Conservation (phyloP, 768 basidiomycete genomes). For the Mycena rebaudengoi region DNA sequence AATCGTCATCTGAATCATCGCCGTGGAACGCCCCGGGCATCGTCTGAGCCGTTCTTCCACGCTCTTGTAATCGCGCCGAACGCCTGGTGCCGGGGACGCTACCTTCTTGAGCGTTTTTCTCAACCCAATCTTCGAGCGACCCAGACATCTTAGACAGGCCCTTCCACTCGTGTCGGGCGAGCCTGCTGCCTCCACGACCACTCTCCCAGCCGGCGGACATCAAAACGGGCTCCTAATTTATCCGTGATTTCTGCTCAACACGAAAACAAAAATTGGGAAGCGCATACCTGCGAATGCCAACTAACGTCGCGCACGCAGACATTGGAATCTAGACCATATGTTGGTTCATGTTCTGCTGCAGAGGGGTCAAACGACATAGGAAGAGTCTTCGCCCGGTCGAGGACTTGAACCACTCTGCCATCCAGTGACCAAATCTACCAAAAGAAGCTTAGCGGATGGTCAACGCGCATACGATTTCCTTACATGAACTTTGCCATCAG, state of each 20-base stretch:
- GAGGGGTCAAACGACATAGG: constrained; percentile 82
- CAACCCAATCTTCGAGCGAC: constrained; percentile 78
- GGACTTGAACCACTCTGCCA: constrained; percentile 81
- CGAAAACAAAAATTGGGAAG: constrained; percentile 9
- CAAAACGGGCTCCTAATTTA: constrained; percentile 74
- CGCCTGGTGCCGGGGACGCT: not conserved
- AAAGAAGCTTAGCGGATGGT: constrained; percentile 7
- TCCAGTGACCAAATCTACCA: constrained; percentile 93
- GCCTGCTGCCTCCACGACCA: constrained; percentile 68
- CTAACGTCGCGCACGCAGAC: constrained; percentile 91
- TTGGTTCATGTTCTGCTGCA: constrained; percentile 54
- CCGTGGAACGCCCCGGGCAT: constrained; percentile 31
- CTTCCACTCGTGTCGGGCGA: constrained; percentile 97
- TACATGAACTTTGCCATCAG: constrained; percentile 87
- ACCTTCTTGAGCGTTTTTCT: constrained; percentile 46
- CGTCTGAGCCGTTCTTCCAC: not conserved
- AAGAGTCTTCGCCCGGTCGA: constrained; percentile 80
- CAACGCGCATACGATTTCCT: constrained; percentile 25
- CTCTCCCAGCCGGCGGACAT: constrained; percentile 94
- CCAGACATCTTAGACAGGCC: constrained; percentile 79
- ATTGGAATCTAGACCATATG: constrained; percentile 36
- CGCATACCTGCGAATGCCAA: constrained; percentile 88
- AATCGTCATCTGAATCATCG: constrained; percentile 22
- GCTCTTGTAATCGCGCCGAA: constrained; percentile 8
- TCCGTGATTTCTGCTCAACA: not conserved